phyloP scores from a whole-genome alignment of 805 yeast genomes.

The Pichia californica region DNA sequence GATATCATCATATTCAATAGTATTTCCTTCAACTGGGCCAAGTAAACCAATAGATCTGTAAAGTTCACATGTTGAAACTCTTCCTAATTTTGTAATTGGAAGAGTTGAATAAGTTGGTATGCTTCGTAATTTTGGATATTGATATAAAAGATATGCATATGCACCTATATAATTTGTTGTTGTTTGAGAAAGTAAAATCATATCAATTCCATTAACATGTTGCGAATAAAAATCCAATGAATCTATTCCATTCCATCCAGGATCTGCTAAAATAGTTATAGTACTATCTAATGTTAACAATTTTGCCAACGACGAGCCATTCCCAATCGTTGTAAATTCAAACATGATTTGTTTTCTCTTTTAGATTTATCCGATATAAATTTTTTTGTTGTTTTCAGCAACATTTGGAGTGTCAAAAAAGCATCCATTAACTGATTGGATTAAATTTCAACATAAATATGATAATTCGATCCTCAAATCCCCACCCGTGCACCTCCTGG shows the following conservation, averaged over 20 bases:
- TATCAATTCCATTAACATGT: conserved; percentile 38
- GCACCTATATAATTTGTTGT: conserved; percentile 78
- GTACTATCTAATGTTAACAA: conserved; percentile 50
- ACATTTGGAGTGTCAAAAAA: background rate
- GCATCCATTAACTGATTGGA: no score
- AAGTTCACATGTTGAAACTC: conserved; percentile 76
- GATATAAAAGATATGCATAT: conserved; percentile 55
- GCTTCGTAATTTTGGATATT: conserved; percentile 51
- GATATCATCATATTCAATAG: conserved; percentile 62
- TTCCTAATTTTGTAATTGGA: conserved; percentile 84
- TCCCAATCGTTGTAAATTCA: conserved; percentile 21
- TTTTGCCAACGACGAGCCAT: conserved; percentile 24
- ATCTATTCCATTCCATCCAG: conserved; percentile 59
- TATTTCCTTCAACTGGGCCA: conserved; percentile 59
- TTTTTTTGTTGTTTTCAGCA: background rate
- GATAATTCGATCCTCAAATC: no score
- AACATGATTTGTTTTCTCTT: conserved; percentile 13
- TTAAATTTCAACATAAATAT: no score
- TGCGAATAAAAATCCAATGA: conserved; percentile 9
- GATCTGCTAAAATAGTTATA: conserved; percentile 58
- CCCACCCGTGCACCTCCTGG: no score
- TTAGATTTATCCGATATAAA: background rate
- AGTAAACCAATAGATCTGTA: conserved; percentile 67
- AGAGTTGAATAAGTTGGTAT: conserved; percentile 81
- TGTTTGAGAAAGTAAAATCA: conserved; percentile 81